These are phyloP conservation scores for Sextonia rubra DNA, from an alignment of 164 flowering plant species.

Conservation along the genomic window DNA sequence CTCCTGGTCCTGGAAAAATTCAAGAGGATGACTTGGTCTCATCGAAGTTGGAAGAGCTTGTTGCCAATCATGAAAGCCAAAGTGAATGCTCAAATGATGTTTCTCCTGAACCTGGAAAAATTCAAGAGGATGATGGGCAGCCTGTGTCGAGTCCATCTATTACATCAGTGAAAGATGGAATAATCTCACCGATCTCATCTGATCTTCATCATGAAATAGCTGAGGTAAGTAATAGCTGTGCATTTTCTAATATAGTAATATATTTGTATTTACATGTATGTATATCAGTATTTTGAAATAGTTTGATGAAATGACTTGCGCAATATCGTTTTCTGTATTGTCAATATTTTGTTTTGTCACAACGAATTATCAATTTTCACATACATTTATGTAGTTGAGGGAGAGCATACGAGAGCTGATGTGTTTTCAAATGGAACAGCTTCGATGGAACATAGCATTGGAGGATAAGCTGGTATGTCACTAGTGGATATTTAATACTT, in stretches of 20 bases:
- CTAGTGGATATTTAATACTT: neutral
- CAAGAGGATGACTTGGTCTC: slow-evolving; percentile 25
- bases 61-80: slow-evolving; percentile 14
- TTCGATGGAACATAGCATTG: slow-evolving; percentile 30
- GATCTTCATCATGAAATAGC: slow-evolving; percentile 25
- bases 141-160: neutral
- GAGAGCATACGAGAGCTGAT: slow-evolving; percentile 48
- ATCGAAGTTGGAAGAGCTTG: slow-evolving; percentile 37
- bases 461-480: slow-evolving; percentile 66
- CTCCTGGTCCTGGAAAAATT: neutral
- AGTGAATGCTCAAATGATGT: slow-evolving; percentile 17
- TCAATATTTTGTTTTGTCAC: neutral
- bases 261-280: neutral
- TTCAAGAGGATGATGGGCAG: slow-evolving; percentile 14
- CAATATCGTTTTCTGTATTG: neutral
- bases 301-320: neutral
- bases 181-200: slow-evolving; percentile 21
- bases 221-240: slow-evolving; percentile 35
- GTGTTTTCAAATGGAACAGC: slow-evolving; percentile 40
- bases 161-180: slow-evolving; percentile 24
- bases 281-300: no score
- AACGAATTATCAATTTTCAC: neutral
- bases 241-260: neutral
- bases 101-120: slow-evolving; percentile 14
- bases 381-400: slow-evolving; percentile 39